Evolutionary conservation across 805 yeast species (phyloP), one percentile per base, ranked within the genome.

Genomic region (Candida verbasci): DNA sequence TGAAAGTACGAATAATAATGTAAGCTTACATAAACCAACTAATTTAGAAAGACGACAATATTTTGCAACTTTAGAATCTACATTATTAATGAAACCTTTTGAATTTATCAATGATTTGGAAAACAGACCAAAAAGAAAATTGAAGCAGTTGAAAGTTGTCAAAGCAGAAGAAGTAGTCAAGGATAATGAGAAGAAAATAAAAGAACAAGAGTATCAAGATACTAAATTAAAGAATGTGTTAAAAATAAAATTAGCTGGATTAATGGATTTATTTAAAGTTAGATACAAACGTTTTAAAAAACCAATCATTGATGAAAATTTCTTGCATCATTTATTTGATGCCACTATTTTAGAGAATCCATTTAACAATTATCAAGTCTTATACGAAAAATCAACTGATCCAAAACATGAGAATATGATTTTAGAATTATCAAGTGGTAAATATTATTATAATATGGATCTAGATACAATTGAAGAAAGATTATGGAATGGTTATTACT

Each of bases 401-500:
- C 55, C 58, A 1, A 52, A 51, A 15, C 65, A 64, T 41, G 79
- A 78, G 28, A 80, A 85, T 44, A 83, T 78, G 91, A 86, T 93
- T 47, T 59, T 79, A n/a, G 97, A 93, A 50, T 68, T 76, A 9
- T 59, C 79, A 0, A 82, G 95, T 0, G 94, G 93, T 3, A 76
- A 75, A 38, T 71, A 68, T 45, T 91, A 70, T 52, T 74, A 70
- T 62, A 93, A 93, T 49, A 93, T 93, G 85, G 98, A 93, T 52
- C 65, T 93, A 37, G 98, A 93, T 52, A 81, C 88, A 12, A 77
- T 93, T 23, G 98, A 93, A 53, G 97, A 93, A 55, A 71, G 98
- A 40, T 61, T 93, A 37, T 93, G 98, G 98, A 93, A 93, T 58
- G 98, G 98, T 0, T 93, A 62, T 57, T 93, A 93, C 52, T 81